These are phyloP conservation scores for Antitrichia curtipendula DNA, from an alignment of 225 moss, liverwort and hornwort genomes.

Conservation along the genomic window DNA sequence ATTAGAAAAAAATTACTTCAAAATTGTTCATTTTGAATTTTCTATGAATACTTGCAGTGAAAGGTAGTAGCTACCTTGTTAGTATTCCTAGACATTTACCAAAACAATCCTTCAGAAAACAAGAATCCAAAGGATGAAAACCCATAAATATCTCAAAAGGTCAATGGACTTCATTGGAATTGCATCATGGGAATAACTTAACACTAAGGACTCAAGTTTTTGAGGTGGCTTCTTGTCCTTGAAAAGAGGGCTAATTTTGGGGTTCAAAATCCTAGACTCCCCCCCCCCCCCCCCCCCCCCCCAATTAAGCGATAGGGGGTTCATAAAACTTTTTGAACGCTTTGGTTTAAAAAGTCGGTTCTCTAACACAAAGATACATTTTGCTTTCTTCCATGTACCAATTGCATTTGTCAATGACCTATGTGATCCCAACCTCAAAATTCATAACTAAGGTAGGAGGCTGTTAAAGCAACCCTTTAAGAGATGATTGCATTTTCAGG, in stretches of 20 bases:
- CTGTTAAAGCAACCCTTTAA: too few relatives aligned
- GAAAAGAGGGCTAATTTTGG: fast-evolving
- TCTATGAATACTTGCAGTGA: background rate
- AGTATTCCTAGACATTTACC: fast-evolving
- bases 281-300: background rate
- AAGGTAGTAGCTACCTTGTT: background rate
- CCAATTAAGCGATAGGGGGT: background rate
- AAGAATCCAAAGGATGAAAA: background rate
- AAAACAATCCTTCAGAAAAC: background rate
- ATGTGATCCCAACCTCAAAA: too few relatives aligned
- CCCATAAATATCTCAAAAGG: too few relatives aligned
- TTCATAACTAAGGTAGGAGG: too few relatives aligned
- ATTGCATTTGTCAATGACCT: background rate
- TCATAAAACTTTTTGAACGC: too few relatives aligned
- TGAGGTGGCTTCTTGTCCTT: background rate
- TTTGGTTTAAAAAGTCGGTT: too few relatives aligned
- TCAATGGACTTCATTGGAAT: fast-evolving
- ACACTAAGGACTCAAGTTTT: background rate
- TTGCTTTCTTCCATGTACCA: background rate
- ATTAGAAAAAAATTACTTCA: background rate
- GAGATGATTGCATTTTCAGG: too few relatives aligned
- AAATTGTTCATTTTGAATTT: background rate
- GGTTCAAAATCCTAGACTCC: background rate
- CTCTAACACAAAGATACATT: background rate
- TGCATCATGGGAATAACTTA: background rate